These are phyloP conservation scores for Boletus patriciae DNA, from an alignment of 768 basidiomycete genomes.

Conservation along the genomic window DNA sequence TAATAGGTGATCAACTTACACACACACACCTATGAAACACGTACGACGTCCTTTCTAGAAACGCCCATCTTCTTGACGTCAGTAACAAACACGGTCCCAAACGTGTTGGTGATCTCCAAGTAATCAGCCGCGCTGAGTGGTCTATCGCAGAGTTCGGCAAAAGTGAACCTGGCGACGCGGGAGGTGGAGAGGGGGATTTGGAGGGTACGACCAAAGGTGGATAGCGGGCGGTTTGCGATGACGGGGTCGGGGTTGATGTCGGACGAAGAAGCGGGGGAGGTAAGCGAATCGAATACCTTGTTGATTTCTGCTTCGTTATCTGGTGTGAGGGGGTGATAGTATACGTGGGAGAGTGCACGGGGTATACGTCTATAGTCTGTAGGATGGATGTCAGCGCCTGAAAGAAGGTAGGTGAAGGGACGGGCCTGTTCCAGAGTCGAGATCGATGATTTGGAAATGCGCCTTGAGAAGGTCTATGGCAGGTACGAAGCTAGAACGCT, in stretches of 20 bases:
- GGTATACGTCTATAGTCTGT: constrained; percentile 94
- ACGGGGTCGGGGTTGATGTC: constrained; percentile 44
- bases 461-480: constrained; percentile 91
- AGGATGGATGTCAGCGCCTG: not conserved
- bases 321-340: constrained; percentile 76
- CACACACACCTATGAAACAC: not conserved
- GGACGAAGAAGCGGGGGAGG: constrained; percentile 45
- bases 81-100: constrained; percentile 83
- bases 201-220: constrained; percentile 90
- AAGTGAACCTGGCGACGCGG: constrained; percentile 81
- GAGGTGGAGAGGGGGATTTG: constrained; percentile 76
- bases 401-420: constrained; percentile 13
- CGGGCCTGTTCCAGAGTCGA: constrained; percentile 91
- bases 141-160: constrained; percentile 82
- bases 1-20: not conserved
- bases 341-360: constrained; percentile 89
- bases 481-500: constrained; percentile 91
- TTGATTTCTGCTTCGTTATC: constrained; percentile 68
- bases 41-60: constrained; percentile 81
- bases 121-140: constrained; percentile 96
- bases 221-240: constrained; percentile 60
- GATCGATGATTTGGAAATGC: constrained; percentile 83
- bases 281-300: constrained; percentile 80
- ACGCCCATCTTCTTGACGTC: constrained; percentile 89
- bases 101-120: constrained; percentile 85